Conservation (phyloP, 169 alveolate species). For the Cryptosporidium parvum region DNA sequence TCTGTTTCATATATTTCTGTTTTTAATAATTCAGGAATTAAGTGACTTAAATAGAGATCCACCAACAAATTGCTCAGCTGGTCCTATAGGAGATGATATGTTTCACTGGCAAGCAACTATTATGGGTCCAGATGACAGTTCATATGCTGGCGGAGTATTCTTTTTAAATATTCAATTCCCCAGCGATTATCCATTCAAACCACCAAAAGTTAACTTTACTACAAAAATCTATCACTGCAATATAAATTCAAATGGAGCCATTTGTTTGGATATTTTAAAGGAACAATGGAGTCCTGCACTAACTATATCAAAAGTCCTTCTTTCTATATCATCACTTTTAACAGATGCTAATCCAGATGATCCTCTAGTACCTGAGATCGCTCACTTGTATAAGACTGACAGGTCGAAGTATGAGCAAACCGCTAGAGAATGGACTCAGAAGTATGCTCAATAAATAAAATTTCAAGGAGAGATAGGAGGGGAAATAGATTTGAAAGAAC, state of each 20-base stretch:
- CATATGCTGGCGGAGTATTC: constrained; percentile 98
- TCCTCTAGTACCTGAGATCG: constrained; percentile 99
- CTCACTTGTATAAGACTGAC: constrained; percentile 96
- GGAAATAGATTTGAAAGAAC: not conserved
- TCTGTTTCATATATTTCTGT: not conserved
- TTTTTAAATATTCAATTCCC: constrained; percentile 98
- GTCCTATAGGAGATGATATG: constrained; percentile 97
- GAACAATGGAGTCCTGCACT: constrained; percentile 99
- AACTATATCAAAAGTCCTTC: constrained; percentile 97
- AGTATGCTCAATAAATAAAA: constrained; percentile 91
- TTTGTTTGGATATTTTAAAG: constrained; percentile 97
- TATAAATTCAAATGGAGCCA: constrained; percentile 96
- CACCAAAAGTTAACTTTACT: constrained; percentile 98
- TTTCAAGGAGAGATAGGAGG: not conserved
- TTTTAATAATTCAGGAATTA: constrained; percentile 88
- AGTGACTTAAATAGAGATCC: constrained; percentile 97
- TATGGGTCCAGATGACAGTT: constrained; percentile 98
- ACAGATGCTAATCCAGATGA: constrained; percentile 99
- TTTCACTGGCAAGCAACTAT: constrained; percentile 99
- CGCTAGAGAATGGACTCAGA: constrained; percentile 99
- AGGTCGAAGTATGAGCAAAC: constrained; percentile 94
- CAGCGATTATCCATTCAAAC: constrained; percentile 99
- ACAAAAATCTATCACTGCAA: constrained; percentile 99
- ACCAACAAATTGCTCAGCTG: constrained; percentile 99
- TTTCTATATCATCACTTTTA: constrained; percentile 97